Evolutionary conservation across 352 stramenopile species (phyloP).

Genomic region (Thalassiosira livingstoniorum): DNA sequence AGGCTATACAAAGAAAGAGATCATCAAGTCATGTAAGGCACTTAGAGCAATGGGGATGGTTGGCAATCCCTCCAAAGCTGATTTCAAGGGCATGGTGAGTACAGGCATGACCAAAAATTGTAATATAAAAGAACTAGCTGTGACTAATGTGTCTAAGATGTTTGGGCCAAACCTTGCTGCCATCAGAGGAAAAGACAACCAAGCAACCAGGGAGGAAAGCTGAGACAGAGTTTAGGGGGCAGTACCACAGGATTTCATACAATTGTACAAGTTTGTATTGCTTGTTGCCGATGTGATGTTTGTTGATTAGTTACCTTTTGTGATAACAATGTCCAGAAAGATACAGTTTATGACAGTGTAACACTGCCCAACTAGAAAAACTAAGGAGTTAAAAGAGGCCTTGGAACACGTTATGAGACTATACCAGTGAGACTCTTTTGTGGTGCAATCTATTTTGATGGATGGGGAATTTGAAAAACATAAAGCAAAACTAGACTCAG

Average conservation of each 20-base stretch:
- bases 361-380: background rate
- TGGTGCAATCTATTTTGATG: background rate
- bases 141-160: constrained; percentile 48
- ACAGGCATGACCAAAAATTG: constrained; percentile 48
- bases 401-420: background rate
- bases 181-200: constrained; percentile 65
- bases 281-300: constrained; percentile 59
- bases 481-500: no score
- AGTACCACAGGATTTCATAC: constrained; percentile 43
- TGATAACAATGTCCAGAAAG: constrained; percentile 37
- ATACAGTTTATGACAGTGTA: constrained; percentile 22
- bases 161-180: constrained; percentile 55
- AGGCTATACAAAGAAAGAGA: constrained; percentile 32
- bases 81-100: constrained; percentile 44
- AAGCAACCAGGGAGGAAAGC: constrained; percentile 6
- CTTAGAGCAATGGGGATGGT: constrained; percentile 21
- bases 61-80: constrained; percentile 5
- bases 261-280: constrained; percentile 30
- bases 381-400: background rate
- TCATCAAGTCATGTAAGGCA: constrained; percentile 13
- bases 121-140: constrained; percentile 32
- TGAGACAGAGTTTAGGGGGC: background rate
- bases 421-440: constrained; percentile 27
- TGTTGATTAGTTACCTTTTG: constrained; percentile 58
- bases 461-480: constrained; percentile 46